Conservation (phyloP, 768 basidiomycete species). For the Tubosaeta brunneosetosa region DNA sequence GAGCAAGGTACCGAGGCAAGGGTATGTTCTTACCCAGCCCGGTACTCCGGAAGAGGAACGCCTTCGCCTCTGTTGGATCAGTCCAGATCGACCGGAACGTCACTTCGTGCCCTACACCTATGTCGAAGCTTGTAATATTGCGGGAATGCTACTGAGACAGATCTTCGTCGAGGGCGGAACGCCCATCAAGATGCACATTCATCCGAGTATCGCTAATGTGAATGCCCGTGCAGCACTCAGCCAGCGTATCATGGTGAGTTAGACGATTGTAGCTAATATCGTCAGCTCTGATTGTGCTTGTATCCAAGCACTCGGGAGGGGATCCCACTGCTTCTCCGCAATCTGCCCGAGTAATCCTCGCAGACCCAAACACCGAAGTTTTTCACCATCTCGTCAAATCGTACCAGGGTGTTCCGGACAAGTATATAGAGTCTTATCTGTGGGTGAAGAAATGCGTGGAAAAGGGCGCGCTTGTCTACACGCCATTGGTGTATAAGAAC, state of each 20-base stretch:
- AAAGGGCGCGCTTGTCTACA: conserved; percentile 58
- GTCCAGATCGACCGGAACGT: conserved; percentile 64
- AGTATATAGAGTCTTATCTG: conserved; percentile 74
- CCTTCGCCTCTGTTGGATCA: conserved; percentile 69
- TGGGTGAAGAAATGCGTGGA: conserved; percentile 86
- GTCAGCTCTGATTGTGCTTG: not conserved
- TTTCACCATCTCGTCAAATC: conserved; percentile 70
- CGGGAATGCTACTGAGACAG: conserved; percentile 66
- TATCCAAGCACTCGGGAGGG: conserved; percentile 69
- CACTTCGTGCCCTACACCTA: conserved; percentile 79
- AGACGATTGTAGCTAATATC: conserved; percentile 1
- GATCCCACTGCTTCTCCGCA: conserved; percentile 69
- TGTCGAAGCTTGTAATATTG: conserved; percentile 81
- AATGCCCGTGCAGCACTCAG: conserved; percentile 64
- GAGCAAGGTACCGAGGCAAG: conserved; percentile 70
- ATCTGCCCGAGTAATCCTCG: conserved; percentile 70
- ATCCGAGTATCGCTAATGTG: conserved; percentile 73
- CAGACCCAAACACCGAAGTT: conserved; percentile 73
- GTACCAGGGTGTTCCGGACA: conserved; percentile 64
- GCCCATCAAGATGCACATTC: conserved; percentile 75
- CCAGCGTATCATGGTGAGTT: conserved; percentile 63
- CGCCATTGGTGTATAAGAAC: conserved; percentile 78
- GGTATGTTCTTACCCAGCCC: conserved; percentile 67
- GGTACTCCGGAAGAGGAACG: conserved; percentile 70
- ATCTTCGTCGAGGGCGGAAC: conserved; percentile 64